Base-by-base conservation (phyloP, 2,329 filamentous ascomycete genomes). In the Fusarium chlamydosporum region DNA sequence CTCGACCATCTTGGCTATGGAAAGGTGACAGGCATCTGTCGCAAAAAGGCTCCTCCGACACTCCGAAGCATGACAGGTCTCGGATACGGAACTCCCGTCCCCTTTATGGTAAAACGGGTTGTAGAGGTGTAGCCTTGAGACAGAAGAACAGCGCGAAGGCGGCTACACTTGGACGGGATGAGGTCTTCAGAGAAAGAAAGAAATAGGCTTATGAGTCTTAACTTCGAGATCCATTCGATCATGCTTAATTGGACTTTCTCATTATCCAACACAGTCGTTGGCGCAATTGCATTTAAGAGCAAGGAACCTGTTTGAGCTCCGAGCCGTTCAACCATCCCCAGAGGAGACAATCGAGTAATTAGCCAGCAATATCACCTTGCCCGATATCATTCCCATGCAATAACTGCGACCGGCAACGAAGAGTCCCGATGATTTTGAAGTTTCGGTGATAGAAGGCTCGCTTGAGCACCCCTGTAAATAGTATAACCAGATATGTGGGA, bases 61-160 rank as follows among this genome's bases (percentile, higher is more conserved):
- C 40, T 61, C 52, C 45, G 58, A 70, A 35, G 37, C 59, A 52
- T 35, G 48, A 50, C 26, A 23, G 48, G 71, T 73, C 67, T 73
- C 71, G 70, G 70, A 65, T 74, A 56, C 43, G 70, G 29, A 65
- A 71, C 73, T 74, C 67, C 71, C 70, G 71, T 58, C 29, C 26
- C 42, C 40, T 54, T 58, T 52, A 42, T 43, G 35, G 48, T 56
- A 54, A 31, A 31, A 20, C 35, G 20, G 26, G 48, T 41, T 13
- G 29, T 38, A 23, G 15, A 40, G n/a, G 34, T 8, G 38, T 41
- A 38, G 10, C 27, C 11, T 45, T 13, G 42, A 29, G 42, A 27
- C 6, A 6, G 16, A 13, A 16, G 12, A 26, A 12, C n/a, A n/a
- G 9, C 26, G 42, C 33, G 16, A 18, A 47, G 13, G 13, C 6